Evolutionary conservation across 2,329 filamentous ascomycete species (phyloP).

Genomic region (Penicillium sp.): DNA sequence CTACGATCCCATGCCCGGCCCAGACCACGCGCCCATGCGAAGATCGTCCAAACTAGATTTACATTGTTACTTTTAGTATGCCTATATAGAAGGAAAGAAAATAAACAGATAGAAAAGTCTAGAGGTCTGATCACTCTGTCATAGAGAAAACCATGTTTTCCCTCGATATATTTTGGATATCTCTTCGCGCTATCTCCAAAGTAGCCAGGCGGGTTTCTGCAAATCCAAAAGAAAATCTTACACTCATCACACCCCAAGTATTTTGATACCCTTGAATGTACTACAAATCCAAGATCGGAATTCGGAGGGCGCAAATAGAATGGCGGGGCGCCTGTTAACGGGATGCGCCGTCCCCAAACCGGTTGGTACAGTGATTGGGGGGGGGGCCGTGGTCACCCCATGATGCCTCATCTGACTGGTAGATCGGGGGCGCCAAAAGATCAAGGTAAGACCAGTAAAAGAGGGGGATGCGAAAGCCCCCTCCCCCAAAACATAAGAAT

Average conservation of each 20-base stretch:
- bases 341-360: conserved; percentile 8
- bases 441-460: not conserved
- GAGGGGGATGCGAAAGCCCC: not conserved
- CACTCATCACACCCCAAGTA: not conserved
- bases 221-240: not conserved
- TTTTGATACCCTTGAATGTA: not conserved
- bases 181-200: not conserved
- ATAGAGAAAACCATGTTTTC: not conserved
- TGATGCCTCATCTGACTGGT: not conserved
- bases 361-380: not conserved
- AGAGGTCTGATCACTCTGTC: not conserved
- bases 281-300: not conserved
- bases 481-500: not conserved
- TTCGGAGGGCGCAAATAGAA: not conserved
- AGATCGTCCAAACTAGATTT: not conserved
- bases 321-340: conserved; percentile 1
- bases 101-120: not conserved
- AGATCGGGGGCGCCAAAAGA: not conserved
- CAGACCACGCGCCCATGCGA: conserved; percentile 9
- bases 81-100: not conserved
- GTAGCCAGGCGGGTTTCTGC: not conserved
- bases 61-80: not conserved
- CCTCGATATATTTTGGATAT: not conserved
- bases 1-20: conserved; percentile 12
- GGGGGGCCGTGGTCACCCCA: not conserved